A percentile compares a stretch with the other conserved stretches of the same genome.
Evolutionary conservation across 1,284 basidiomycete species (phyloP).

Genomic region (Rhodotorula sp.): DNA sequence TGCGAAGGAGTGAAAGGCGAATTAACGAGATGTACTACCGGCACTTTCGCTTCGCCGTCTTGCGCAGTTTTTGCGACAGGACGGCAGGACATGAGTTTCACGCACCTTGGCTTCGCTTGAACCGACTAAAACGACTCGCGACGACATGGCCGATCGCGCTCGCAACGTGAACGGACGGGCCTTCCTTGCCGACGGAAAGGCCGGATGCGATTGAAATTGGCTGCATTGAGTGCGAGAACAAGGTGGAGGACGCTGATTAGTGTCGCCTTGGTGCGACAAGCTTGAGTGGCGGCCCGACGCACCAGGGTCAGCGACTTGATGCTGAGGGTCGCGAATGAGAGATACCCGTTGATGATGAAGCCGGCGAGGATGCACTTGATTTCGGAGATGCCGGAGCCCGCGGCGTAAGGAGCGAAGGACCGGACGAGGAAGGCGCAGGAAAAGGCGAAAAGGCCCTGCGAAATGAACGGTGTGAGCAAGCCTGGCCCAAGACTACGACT

Average conservation of each 20-base stretch:
- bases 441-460: conserved; percentile 72
- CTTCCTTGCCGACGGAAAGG: conserved; percentile 96
- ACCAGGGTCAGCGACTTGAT: conserved; percentile 91
- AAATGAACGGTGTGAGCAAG: background rate
- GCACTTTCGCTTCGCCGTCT: no score
- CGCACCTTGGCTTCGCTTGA: conserved; percentile 82
- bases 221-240: conserved; percentile 54
- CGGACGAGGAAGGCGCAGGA: conserved; percentile 83
- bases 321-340: conserved; percentile 81
- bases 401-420: conserved; percentile 88
- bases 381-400: conserved; percentile 96
- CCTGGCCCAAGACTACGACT: background rate
- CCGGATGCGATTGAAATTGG: conserved; percentile 97
- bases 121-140: conserved; percentile 74
- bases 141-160: conserved; percentile 89
- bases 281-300: conserved; percentile 44
- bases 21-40: no score
- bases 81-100: no score
- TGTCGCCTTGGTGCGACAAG: background rate
- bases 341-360: conserved; percentile 93
- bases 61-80: no score
- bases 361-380: conserved; percentile 98
- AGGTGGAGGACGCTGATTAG: background rate
- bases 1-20: no score
- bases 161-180: conserved; percentile 95